phyloP scores from a whole-genome alignment of 495 filamentous ascomycete genomes.

The Lasiosphaeris hirsuta region DNA sequence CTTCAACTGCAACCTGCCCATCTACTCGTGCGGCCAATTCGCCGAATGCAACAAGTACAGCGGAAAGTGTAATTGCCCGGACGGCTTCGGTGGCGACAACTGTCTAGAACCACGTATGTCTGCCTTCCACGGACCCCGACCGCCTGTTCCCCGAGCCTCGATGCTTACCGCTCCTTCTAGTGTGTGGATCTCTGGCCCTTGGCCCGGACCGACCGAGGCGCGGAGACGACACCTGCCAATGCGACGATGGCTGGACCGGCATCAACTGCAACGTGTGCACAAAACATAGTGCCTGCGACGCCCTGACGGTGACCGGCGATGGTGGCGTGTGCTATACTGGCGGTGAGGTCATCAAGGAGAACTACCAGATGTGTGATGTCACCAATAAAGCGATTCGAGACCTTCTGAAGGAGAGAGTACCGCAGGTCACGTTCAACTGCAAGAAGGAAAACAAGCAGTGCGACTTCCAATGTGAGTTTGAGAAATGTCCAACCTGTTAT shows the following conservation, averaged over 20 bases:
- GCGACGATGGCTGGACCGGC: constrained; percentile 93
- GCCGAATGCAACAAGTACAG: constrained; percentile 79
- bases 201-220: constrained; percentile 71
- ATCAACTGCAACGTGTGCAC: constrained; percentile 98
- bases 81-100: constrained; percentile 90
- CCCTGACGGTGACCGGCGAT: constrained; percentile 72
- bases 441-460: constrained; percentile 68
- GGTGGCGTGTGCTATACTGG: constrained; percentile 89
- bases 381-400: constrained; percentile 90
- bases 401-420: constrained; percentile 74
- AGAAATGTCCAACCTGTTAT: not conserved
- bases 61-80: constrained; percentile 87
- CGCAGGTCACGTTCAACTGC: constrained; percentile 92
- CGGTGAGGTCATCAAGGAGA: constrained; percentile 85
- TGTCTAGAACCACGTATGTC: constrained; percentile 70
- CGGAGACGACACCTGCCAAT: constrained; percentile 67
- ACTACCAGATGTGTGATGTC: constrained; percentile 97
- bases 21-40: constrained; percentile 86
- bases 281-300: constrained; percentile 74
- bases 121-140: not conserved
- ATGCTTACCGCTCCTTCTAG: constrained; percentile 30
- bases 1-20: constrained; percentile 96
- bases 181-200: constrained; percentile 84
- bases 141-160: not conserved
- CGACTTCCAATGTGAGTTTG: constrained; percentile 81